These are phyloP conservation scores for Cordyceps sp. DNA, from an alignment of 2,329 filamentous ascomycete genomes.

Conservation along the genomic window DNA sequence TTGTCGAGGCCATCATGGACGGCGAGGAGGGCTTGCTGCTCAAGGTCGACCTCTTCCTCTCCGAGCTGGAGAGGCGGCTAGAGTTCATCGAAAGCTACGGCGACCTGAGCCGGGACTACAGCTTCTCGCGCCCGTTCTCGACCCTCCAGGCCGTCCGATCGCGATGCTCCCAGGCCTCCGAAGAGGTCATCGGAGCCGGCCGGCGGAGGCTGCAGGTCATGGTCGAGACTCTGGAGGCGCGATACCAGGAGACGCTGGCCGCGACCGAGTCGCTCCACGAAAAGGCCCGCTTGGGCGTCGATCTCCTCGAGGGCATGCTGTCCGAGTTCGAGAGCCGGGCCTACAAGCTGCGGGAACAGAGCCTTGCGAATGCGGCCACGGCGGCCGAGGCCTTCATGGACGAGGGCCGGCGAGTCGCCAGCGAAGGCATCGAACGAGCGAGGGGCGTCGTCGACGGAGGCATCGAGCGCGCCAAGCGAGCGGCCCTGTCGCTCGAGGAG, in stretches of 20 bases:
- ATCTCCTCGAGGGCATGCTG: slow-evolving; percentile 71
- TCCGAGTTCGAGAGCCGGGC: slow-evolving; percentile 72
- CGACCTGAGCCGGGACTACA: slow-evolving; percentile 66
- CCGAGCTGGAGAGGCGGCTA: slow-evolving; percentile 71
- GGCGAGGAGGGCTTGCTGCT: slow-evolving; percentile 44
- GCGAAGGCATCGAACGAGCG: slow-evolving; percentile 60
- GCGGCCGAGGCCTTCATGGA: slow-evolving; percentile 59
- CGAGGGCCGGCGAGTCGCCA: slow-evolving; percentile 63
- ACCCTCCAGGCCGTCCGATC: slow-evolving; percentile 77
- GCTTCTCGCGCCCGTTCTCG: slow-evolving; percentile 69
- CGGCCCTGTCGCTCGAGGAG: slow-evolving; percentile 67
- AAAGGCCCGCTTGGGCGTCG: slow-evolving; percentile 76
- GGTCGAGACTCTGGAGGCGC: slow-evolving; percentile 77
- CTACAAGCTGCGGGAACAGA: slow-evolving; percentile 62
- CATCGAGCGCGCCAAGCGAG: slow-evolving; percentile 65
- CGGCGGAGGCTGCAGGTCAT: slow-evolving; percentile 71
- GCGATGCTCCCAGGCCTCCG: slow-evolving; percentile 77
- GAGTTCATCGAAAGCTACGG: slow-evolving; percentile 81
- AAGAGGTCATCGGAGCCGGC: slow-evolving; percentile 76
- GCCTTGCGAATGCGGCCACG: slow-evolving; percentile 48
- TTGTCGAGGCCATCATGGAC: slow-evolving; percentile 44
- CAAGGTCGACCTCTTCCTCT: slow-evolving; percentile 63
- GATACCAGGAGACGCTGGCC: slow-evolving; percentile 73
- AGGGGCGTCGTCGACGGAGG: slow-evolving; percentile 66
- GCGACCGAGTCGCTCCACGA: slow-evolving; percentile 80